Base-by-base conservation (phyloP, 2,329 filamentous ascomycete genomes). In the Didymella glomerata region DNA sequence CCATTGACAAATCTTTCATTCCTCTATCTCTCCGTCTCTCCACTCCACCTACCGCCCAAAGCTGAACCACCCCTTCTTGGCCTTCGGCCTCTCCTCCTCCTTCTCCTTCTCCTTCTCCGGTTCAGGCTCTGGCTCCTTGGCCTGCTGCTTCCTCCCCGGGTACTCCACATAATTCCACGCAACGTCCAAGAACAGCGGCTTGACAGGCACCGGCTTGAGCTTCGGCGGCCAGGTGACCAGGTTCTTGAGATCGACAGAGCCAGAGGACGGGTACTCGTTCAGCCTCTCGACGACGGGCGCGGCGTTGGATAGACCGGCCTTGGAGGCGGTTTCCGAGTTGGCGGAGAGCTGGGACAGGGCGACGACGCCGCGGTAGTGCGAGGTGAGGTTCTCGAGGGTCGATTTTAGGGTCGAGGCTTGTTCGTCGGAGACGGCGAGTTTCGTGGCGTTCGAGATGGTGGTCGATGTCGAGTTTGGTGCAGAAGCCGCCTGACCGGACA, bases 91-190 rank as follows among this genome's bases (percentile, higher is more conserved):
- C 63, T 78, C 76, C 58, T 73, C 68, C 59, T 66, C 56, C 48
- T 63, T 67, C 61, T 72, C 70, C 55, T 68, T 68, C 57, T 47
- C 62, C 54, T 70, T 68, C 56, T 69, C 68, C 55, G 48, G 61
- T 52, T 61, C 68, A 61, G 65, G 67, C 38, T 65, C 65, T 65
- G 70, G 42, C 51, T 64, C 72, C 58, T 71, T 65, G 46, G 48
- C 67, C 50, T 61, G 60, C 54, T 75, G 72, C 30, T 77, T 67
- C 67, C 87, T 87, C 32, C 88, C 88, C 0, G 93, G 93, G 73
- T 99, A 99, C 48, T 92, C 88, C 62, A 99, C 93, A 75, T 97
- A 98, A 76, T 98, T 98, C 91, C 92, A 99, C 10, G 95, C 95
- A 8, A 97, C 90, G 73, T 99, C 95, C 59, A 98, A 86, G 83